Evolutionary conservation across 2,329 filamentous ascomycete species (phyloP), one percentile per base, ranked within the genome.

Genomic region (Myrmaecium sp.): DNA sequence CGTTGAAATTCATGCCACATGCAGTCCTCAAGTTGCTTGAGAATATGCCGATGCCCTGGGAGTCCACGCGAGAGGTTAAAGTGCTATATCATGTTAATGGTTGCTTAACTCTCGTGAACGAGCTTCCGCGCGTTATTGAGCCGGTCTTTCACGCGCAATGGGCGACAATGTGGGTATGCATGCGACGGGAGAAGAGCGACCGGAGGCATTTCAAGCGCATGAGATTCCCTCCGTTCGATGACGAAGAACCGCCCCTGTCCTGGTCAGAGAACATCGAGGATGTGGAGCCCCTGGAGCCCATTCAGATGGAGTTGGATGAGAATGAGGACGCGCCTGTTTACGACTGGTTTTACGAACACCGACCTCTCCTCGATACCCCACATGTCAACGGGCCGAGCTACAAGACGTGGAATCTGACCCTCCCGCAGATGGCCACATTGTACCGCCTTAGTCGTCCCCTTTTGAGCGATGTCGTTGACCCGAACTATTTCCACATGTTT

Each of bases 1-100:
- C 91, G 17, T 58, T 98, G 36, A 98, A 98, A 58, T 98, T 94
- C 58, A 98, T 98, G 89, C 89, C 89, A 1, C 89, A 98, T 49
- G 89, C 89, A 5, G 89, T 98, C 7, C 58, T 98, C 58, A 98
- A 98, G 61, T 66, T 98, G 14, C 55, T 98, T 30, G 89, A 98
- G 60, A 98, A 98, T 44, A 98, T 98, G 89, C 89, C 89, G 4
- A 98, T 98, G 89, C 89, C 89, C 0, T 98, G 89, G 89, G 89
- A 98, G 58, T 89, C 83, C 30, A 74, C 82, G 14, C 72, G 84
- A 35, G 89, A 98, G 46, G 91, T 98, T 34, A 95, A 95, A 57
- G 89, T 98, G 15, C 64, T 98, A 8, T 98, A 98, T 52, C 89
- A 98, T 47, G 84, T 95, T 43, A 98, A 98, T 45, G 89, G 89